Conservation (phyloP, 2,329 filamentous ascomycete genomes). For the Colletotrichum australisinense region DNA sequence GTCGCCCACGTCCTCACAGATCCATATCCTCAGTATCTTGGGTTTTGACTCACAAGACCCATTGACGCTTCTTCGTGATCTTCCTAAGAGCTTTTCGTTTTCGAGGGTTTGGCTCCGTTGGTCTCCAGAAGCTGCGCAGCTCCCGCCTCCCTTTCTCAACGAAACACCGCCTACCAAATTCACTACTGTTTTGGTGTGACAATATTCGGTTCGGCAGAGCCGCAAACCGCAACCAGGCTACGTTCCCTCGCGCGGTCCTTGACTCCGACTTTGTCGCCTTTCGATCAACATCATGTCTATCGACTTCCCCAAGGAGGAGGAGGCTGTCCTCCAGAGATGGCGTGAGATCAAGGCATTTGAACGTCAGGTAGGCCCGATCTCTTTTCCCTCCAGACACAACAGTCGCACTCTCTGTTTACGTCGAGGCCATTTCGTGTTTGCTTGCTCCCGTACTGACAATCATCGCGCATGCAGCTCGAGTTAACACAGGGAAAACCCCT, state of each 20-base stretch:
- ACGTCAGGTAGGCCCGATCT: slow-evolving; percentile 69
- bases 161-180: background rate
- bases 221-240: background rate
- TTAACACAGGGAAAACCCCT: slow-evolving; percentile 84
- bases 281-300: slow-evolving; percentile 74
- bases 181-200: background rate
- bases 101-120: background rate
- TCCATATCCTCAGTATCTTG: background rate
- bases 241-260: background rate
- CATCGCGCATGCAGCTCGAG: slow-evolving; percentile 64
- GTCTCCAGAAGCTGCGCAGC: background rate
- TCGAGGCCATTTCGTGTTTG: background rate
- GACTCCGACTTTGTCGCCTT: background rate
- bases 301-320: slow-evolving; percentile 93
- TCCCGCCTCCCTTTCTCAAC: background rate
- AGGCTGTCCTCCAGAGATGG: slow-evolving; percentile 86
- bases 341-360: slow-evolving; percentile 92
- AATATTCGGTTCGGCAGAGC: slow-evolving; percentile 5
- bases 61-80: background rate
- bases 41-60: slow-evolving; percentile 10
- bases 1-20: background rate
- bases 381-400: background rate
- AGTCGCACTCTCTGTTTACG: background rate
- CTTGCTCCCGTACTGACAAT: background rate
- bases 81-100: background rate